Evolutionary conservation across 768 basidiomycete genomes (phyloP).

Genomic region (Mycena amicta): DNA sequence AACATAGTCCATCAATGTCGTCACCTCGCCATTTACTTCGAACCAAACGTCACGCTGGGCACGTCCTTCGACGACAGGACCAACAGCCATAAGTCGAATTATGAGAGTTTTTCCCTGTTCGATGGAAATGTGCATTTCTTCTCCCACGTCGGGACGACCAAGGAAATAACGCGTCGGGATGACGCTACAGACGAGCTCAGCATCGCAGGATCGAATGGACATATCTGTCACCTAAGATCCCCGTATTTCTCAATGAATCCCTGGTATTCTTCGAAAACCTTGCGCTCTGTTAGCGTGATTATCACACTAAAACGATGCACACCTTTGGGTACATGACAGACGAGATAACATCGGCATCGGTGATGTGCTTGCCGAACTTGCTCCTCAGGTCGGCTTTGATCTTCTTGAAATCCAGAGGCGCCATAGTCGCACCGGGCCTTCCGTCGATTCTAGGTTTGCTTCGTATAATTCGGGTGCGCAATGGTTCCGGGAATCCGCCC

Average conservation of each 20-base stretch:
- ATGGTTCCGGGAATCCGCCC: slow-evolving; percentile 97
- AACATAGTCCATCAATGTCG: neutral
- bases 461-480: slow-evolving; percentile 89
- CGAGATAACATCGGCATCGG: slow-evolving; percentile 89
- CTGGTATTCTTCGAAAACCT: slow-evolving; percentile 98
- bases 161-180: slow-evolving; percentile 98
- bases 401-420: slow-evolving; percentile 92
- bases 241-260: slow-evolving; percentile 95
- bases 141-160: slow-evolving; percentile 85
- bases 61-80: slow-evolving; percentile 88
- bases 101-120: slow-evolving; percentile 97
- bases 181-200: slow-evolving; percentile 56
- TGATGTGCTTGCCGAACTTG: slow-evolving; percentile 95
- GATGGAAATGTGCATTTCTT: slow-evolving; percentile 96
- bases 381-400: slow-evolving; percentile 90
- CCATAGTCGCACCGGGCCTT: slow-evolving; percentile 87
- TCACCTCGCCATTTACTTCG: slow-evolving; percentile 94
- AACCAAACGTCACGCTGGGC: slow-evolving; percentile 98
- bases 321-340: slow-evolving; percentile 99
- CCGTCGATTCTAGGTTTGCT: slow-evolving; percentile 92
- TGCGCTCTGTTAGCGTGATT: slow-evolving; percentile 19
- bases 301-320: slow-evolving; percentile 6
- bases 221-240: slow-evolving; percentile 70
- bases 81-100: slow-evolving; percentile 93
- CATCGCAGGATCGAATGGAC: slow-evolving; percentile 4